These are phyloP conservation scores for Hygrophorus russula DNA, from an alignment of 768 basidiomycete species.

Conservation along the genomic window DNA sequence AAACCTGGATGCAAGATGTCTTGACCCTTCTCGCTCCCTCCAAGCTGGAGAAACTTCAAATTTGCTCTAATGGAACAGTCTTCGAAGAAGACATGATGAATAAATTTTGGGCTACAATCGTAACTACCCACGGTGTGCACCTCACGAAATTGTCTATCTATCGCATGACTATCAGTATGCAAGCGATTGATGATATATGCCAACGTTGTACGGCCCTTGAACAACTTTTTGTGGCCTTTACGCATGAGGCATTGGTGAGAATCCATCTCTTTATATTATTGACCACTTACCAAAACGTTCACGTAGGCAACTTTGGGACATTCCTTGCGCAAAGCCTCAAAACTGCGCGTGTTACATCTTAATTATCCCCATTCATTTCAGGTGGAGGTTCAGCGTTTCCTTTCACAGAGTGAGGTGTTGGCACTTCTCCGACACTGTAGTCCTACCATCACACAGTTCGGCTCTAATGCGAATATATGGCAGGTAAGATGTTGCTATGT, in stretches of 20 bases:
- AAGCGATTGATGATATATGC: conserved; percentile 44
- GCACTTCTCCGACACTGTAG: conserved; percentile 39
- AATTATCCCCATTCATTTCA: conserved; percentile 31
- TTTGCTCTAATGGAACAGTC: conserved; percentile 41
- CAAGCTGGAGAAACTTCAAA: conserved; percentile 49
- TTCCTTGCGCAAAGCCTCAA: conserved; percentile 31
- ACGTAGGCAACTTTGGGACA: conserved; percentile 28
- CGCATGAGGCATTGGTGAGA: conserved; percentile 35
- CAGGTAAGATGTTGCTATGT: conserved; percentile 31
- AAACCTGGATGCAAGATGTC: conserved; percentile 35
- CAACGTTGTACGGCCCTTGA: conserved; percentile 39
- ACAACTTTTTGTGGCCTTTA: conserved; percentile 52
- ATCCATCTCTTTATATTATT: neutral
- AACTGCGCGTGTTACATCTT: conserved; percentile 49
- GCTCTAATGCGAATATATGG: conserved; percentile 61
- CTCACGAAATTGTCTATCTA: conserved; percentile 53
- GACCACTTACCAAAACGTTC: neutral
- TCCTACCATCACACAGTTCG: conserved; percentile 45
- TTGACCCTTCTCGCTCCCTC: conserved; percentile 30
- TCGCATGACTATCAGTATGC: conserved; percentile 43
- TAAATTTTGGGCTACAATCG: conserved; percentile 39
- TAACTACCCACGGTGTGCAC: conserved; percentile 36
- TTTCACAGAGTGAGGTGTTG: conserved; percentile 25
- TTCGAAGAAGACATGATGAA: conserved; percentile 29
- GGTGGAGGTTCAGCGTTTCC: conserved; percentile 13